Conservation (phyloP, 1,284 basidiomycete species). For the Papiliotrema flavescens region DNA sequence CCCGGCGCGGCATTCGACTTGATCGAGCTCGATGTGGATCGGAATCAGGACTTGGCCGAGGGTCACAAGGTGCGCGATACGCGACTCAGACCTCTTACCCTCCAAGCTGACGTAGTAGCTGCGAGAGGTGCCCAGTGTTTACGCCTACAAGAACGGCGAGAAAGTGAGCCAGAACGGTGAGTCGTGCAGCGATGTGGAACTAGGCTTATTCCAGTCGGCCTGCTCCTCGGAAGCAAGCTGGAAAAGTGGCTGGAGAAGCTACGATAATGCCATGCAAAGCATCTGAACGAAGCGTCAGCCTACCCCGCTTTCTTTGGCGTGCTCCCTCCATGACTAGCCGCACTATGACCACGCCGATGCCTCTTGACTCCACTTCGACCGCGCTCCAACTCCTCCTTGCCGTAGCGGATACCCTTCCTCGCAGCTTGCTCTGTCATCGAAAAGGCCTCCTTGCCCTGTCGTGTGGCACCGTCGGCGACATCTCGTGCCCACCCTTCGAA, state of each 20-base stretch:
- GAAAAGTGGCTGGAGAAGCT: conserved; percentile 44
- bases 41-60: conserved; percentile 41
- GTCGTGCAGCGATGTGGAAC: conserved; percentile 7
- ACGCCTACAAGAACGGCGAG: conserved; percentile 48
- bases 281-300: no score
- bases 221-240: conserved; percentile 38
- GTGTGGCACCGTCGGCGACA: no score
- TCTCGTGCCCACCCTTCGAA: no score
- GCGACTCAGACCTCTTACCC: not conserved
- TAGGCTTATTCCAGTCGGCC: conserved; percentile 33
- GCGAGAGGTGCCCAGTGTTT: conserved; percentile 44
- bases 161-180: conserved; percentile 47
- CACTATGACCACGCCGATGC: not conserved
- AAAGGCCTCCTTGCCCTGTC: no score
- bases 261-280: conserved; percentile 4
- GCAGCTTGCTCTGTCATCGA: not conserved
- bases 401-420: not conserved
- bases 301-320: not conserved
- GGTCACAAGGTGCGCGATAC: conserved; percentile 42
- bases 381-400: no score
- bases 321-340: not conserved
- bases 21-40: conserved; percentile 46
- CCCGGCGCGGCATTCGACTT: conserved; percentile 39
- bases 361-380: not conserved
- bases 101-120: conserved; percentile 23